Evolutionary conservation across 1,284 basidiomycete species (phyloP), one percentile per base, ranked within the genome.

Genomic region (Heterobasidion irregulare): DNA sequence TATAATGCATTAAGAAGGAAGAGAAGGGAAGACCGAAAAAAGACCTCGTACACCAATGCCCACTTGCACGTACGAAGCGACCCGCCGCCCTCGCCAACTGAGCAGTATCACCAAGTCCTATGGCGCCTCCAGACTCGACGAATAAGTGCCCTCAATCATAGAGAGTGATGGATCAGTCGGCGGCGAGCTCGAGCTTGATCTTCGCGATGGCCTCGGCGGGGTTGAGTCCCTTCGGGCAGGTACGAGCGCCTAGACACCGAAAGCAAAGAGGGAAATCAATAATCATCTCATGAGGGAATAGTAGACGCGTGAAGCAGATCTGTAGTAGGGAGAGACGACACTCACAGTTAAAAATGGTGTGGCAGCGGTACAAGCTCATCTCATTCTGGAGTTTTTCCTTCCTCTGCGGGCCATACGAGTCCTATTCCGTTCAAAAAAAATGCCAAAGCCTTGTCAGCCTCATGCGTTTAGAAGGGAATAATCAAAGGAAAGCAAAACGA

Each of bases 161-260:
- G 26, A 26, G 26, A 26, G 26, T 5, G 26, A 26, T 6, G 26
- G 38, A 41, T 26, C 79, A 90, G 38, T 89, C 87, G 6, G 85
- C 78, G 4, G 92, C 89, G 58, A 94, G 83, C 76, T 93, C 88
- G 48, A 92, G 78, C 78, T 94, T 94, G 73, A 94, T 91, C 75
- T 89, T 86, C 19, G 89, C 88, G 64, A 95, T 94, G 7, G 92
- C 92, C 52, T 75, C 78, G 1, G 89, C 92, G 1, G 93, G 93
- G 76, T 96, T 97, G 59, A 98, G 81, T 54, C 94, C 94, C 83
- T 97, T 97, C 61, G 94, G 94, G 74, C 94, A 97, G 38, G 94
- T 97, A 61, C 89, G 83, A 43, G 92, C 82, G 70, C 89, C 86
- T 89, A 52, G 8, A n/a, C 10, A 8, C 26, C 46, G 9, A 56